Base-by-base conservation (phyloP, 306 rosid genomes). In the Canavalia gladiata region DNA sequence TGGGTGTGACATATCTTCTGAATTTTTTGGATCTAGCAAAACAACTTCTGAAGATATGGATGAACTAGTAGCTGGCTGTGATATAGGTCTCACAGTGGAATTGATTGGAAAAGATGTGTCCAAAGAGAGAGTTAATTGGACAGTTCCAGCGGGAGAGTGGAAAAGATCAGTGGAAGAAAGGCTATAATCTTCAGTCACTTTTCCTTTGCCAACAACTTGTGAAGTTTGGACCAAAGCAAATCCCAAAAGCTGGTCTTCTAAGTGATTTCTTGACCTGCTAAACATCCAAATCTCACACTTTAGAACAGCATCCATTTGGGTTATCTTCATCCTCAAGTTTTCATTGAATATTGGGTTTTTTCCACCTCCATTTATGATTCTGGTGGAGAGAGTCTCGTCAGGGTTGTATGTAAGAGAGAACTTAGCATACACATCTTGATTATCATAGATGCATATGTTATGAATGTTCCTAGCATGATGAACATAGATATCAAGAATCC, bases 271-370 rank as follows among this genome's bases (percentile, higher is more conserved):
- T 74, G 89, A 87, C 77, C 97, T 89, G 82, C 98, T 94, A 63
- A 88, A 90, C 98, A 94, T 94, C 97, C 94, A 94, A 82, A 94
- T 90, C 85, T 94, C 98, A 81, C 97, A 94, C 84, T 94, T 94
- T 28, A 94, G 86, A 30, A 91, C 96, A 30, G 97, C 90, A 68
- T 94, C 94, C n/a, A 66, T 83, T 41, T 94, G 98, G 41, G 93
- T 31, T 45, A 94, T 79, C 77, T 86, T 89, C 89, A 94, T 74
- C 78, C 89, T 92, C 87, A 94, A 76, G 70, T 84, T 91, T 80
- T 94, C 92, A 39, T 92, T 88, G 87, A 94, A 94, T 13, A 84
- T 89, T 3, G 98, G 98, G 76, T 92, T 90, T 75, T 87, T 92
- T 1, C 97, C 98, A 62, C 98, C 97, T 50, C 92, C 89, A 80